Evolutionary conservation across 345 rosid species (phyloP), one percentile per base, ranked within the genome.

Genomic region (Rhodamnia argentea): DNA sequence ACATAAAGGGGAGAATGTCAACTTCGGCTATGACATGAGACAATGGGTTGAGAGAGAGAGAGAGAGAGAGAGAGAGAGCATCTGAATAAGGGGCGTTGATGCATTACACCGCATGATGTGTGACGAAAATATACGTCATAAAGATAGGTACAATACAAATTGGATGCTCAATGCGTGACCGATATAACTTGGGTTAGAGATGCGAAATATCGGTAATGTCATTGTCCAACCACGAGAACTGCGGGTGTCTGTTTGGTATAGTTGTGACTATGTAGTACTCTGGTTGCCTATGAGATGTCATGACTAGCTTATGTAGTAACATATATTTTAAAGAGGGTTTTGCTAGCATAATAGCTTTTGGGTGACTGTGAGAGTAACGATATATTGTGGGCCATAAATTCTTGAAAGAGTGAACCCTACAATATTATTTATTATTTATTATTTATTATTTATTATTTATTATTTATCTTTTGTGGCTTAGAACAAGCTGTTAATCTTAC

Each of bases 1-100:
- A 88, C 86, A 37, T 37, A 40, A 70, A 40, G 23, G 82, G 82
- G 84, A 83, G 91, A 92, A 89, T 89, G 92, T 90, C 94, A 92
- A 89, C 93, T 88, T 90, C 82, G 85, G 89, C 88, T 87, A 83
- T 24, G 51, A 20, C 56, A 83, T 84, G 81, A 78, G 44, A 42
- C 86, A 83, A 87, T 47, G 26, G 76, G 9, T 8, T 16, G 44
- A 42, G 44, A 62, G 37, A 62, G 47, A 22, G 58, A 37, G 81
- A n/a, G n/a, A n/a, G n/a, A n/a, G 44, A 42, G 44, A 42, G 44
- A 62, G 37, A 62, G 47, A 22, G 58, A 37, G 81, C 81, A 70
- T 70, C 81, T 70, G 47, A 70, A 32, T 70, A 37, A 18, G 42
- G 37, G 2, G 24, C 81, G 26, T 70, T 70, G 81, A 70, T 70